Conservation (phyloP, 345 rosid species). For the Punica granatum region DNA sequence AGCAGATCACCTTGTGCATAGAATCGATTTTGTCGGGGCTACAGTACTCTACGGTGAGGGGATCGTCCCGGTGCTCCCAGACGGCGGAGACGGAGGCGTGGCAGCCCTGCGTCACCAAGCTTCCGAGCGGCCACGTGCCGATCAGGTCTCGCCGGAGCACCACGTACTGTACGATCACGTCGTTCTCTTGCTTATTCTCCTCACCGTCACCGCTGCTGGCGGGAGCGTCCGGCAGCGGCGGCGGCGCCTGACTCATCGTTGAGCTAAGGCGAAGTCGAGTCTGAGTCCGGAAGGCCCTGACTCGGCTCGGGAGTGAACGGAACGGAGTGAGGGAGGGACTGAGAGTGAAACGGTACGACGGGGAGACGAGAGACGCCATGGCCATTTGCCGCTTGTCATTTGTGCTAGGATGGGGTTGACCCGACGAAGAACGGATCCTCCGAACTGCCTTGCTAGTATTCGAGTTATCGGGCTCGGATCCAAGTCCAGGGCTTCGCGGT, state of each 20-base stretch:
- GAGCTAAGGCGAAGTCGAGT: slow-evolving; percentile 11
- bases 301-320: neutral
- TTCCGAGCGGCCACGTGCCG: slow-evolving; percentile 87
- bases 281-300: neutral
- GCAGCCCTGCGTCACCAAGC: slow-evolving; percentile 92
- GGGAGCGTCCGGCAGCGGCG: slow-evolving; percentile 10
- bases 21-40: slow-evolving; percentile 54
- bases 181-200: slow-evolving; percentile 15
- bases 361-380: slow-evolving; percentile 2
- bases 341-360: slow-evolving; percentile 10
- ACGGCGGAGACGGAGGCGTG: slow-evolving; percentile 85
- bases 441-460: neutral
- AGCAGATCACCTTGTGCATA: slow-evolving; percentile 67
- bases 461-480: neutral
- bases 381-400: no score
- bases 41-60: slow-evolving; percentile 53
- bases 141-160: slow-evolving; percentile 85
- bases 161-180: slow-evolving; percentile 69
- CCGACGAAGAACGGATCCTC: neutral
- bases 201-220: slow-evolving; percentile 1
- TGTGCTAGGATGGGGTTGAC: neutral
- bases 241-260: slow-evolving; percentile 31
- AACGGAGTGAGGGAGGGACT: neutral
- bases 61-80: slow-evolving; percentile 68
- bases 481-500: no score